Evolutionary conservation across 2,329 filamentous ascomycete species (phyloP).

Genomic region (Herpotrichia juniperi): DNA sequence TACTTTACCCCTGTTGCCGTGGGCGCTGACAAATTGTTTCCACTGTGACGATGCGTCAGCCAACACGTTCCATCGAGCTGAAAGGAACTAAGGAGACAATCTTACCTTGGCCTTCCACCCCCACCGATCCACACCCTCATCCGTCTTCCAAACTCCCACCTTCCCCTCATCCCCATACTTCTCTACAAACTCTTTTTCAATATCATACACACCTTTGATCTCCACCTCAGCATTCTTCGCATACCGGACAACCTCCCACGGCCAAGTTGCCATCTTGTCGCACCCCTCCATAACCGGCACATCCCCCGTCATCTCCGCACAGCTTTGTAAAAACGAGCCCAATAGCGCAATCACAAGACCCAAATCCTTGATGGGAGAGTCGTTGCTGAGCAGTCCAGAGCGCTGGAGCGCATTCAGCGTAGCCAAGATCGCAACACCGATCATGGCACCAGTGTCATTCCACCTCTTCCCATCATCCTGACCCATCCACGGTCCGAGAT

Average conservation of each 20-base stretch:
- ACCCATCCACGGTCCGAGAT: constrained; percentile 11
- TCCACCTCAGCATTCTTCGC: background rate
- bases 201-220: constrained; percentile 10
- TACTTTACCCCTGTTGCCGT: background rate
- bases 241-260: background rate
- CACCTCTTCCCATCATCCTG: constrained; percentile 12
- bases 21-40: background rate
- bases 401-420: constrained; percentile 16
- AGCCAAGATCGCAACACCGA: constrained; percentile 13
- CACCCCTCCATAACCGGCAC: constrained; percentile 6
- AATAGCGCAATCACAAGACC: constrained; percentile 15
- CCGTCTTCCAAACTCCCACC: constrained; percentile 10
- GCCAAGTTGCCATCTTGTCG: constrained; percentile 2
- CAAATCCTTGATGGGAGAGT: constrained; percentile 15
- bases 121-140: constrained; percentile 15
- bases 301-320: constrained; percentile 4
- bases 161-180: constrained; percentile 8
- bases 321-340: constrained; percentile 9
- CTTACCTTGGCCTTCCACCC: constrained; percentile 15
- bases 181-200: constrained; percentile 12
- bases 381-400: constrained; percentile 9
- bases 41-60: background rate
- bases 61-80: background rate
- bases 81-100: background rate
- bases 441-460: constrained; percentile 5